phyloP scores from a whole-genome alignment of 2,329 filamentous ascomycete species.

The Fonsecaea pedrosoi region DNA sequence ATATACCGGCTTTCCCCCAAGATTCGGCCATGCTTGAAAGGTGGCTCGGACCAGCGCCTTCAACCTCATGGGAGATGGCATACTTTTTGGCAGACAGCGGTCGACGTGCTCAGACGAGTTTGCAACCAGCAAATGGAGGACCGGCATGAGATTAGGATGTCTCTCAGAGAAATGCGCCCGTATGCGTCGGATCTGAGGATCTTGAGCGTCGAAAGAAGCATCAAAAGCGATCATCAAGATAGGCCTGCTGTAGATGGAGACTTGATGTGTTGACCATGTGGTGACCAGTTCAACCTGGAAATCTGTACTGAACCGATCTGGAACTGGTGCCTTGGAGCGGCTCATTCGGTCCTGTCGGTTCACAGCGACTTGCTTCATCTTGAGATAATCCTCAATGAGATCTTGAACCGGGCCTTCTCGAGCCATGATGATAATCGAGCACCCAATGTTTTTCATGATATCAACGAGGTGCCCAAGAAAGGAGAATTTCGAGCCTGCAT shows the following conservation, averaged over 20 bases:
- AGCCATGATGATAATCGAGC: conserved; percentile 51
- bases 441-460: conserved; percentile 44
- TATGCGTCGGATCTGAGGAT: conserved; percentile 49
- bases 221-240: conserved; percentile 53
- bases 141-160: conserved; percentile 46
- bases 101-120: conserved; percentile 56
- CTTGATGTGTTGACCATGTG: conserved; percentile 47
- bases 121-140: conserved; percentile 53
- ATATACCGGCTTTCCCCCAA: conserved; percentile 36
- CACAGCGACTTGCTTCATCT: conserved; percentile 48
- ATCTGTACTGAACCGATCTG: conserved; percentile 36
- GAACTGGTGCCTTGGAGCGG: conserved; percentile 34
- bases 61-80: conserved; percentile 36
- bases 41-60: conserved; percentile 38
- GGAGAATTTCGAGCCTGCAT: conserved; percentile 55
- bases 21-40: conserved; percentile 34
- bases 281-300: conserved; percentile 45
- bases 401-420: conserved; percentile 47
- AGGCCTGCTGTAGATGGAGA: conserved; percentile 46
- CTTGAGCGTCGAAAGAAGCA: conserved; percentile 50
- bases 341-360: conserved; percentile 40
- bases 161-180: conserved; percentile 46
- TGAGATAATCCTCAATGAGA: conserved; percentile 52
- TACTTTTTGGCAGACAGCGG: conserved; percentile 48
- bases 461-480: conserved; percentile 53